phyloP scores from a whole-genome alignment of 257 asterid species.

The Striga asiatica region DNA sequence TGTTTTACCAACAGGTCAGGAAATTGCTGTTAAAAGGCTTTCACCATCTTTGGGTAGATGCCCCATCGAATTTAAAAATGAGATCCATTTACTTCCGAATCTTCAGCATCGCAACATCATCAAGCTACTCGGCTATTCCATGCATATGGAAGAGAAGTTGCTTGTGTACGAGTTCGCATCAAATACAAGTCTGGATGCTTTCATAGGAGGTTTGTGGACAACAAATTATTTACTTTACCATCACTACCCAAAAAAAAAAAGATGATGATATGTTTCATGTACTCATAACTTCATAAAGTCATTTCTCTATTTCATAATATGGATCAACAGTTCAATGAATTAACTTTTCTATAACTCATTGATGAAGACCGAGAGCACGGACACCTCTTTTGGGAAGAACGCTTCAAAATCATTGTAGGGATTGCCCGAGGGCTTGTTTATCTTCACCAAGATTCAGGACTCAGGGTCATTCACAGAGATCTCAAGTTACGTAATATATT shows the following conservation, averaged over 20 bases:
- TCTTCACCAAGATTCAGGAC: conserved; percentile 16
- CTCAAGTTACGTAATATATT: background rate
- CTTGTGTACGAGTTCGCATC: conserved; percentile 16
- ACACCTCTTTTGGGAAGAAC: background rate
- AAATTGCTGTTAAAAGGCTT: conserved; percentile 14
- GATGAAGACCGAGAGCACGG: background rate
- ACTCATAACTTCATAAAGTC: background rate
- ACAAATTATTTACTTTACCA: background rate
- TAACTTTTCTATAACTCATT: background rate
- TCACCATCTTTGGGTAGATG: background rate
- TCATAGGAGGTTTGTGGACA: background rate
- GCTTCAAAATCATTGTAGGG: conserved; percentile 9
- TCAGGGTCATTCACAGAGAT: conserved; percentile 10
- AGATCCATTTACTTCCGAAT: conserved; percentile 4
- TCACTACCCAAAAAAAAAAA: background rate
- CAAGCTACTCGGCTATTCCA: conserved; percentile 19
- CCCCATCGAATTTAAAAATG: background rate
- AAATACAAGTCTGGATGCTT: conserved; percentile 7
- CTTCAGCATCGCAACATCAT: conserved; percentile 18
- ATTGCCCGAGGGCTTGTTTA: conserved; percentile 12
- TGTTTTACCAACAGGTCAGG: conserved; percentile 11
- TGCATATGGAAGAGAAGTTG: background rate
- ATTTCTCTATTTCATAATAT: background rate
- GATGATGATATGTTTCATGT: background rate
- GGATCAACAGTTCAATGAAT: background rate